A percentile compares a stretch with the other conserved stretches of the same genome.
Conservation (phyloP, 83 land plant species). For the Picea abies region DNA sequence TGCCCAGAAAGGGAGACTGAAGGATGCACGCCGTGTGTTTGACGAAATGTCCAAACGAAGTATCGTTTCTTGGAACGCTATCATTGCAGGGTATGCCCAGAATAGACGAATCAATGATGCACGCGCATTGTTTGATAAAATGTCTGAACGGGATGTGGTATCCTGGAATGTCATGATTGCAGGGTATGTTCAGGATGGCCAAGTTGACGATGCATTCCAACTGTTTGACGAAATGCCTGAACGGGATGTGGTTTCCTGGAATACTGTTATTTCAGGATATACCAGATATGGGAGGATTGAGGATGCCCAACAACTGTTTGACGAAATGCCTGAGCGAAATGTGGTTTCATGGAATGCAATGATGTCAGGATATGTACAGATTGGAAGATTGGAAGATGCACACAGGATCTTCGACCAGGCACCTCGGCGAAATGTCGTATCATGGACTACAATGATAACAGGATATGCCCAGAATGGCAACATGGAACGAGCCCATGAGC, state of each 20-base stretch:
- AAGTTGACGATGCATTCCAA: conserved; percentile 24
- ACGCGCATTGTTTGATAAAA: conserved; percentile 36
- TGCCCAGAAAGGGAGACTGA: conserved; percentile 34
- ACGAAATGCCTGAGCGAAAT: conserved; percentile 20
- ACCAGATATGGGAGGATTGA: neutral
- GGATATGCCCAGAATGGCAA: conserved; percentile 19
- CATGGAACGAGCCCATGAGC: too few relatives aligned
- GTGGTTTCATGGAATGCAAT: conserved; percentile 19
- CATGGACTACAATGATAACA: conserved; percentile 29
- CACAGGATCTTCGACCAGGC: conserved; percentile 12
- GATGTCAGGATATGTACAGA: conserved; percentile 16
- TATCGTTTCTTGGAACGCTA: conserved; percentile 51
- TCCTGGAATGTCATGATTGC: conserved; percentile 63
- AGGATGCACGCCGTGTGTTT: conserved; percentile 38
- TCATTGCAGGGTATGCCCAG: conserved; percentile 53
- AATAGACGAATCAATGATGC: conserved; percentile 23
- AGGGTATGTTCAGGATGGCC: conserved; percentile 28
- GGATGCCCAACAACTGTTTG: conserved; percentile 20
- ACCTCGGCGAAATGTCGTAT: conserved; percentile 17
- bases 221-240: conserved; percentile 24
- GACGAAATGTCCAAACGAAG: conserved; percentile 44
- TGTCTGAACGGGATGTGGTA: conserved; percentile 30
- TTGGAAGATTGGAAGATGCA: conserved; percentile 17
- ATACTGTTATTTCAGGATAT: conserved; percentile 12
- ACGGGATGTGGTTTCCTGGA: conserved; percentile 25